phyloP scores from a whole-genome alignment of 352 stramenopile species.

The Phytophthora cactorum region DNA sequence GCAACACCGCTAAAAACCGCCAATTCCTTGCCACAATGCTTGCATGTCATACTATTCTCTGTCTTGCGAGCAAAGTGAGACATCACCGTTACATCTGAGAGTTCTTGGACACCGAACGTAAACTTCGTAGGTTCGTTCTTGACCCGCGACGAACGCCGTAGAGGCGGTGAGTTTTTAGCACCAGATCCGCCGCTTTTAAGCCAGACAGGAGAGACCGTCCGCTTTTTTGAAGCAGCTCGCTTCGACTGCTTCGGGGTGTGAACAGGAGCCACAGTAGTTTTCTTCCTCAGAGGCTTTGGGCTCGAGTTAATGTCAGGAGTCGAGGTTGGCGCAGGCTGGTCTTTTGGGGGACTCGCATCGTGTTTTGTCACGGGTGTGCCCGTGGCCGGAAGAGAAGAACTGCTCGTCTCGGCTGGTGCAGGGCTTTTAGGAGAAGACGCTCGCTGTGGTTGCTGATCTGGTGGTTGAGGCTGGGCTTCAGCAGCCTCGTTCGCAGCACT shows the following conservation, averaged over 20 bases:
- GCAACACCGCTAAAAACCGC: slow-evolving; percentile 10
- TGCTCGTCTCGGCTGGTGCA: neutral
- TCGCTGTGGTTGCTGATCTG: neutral
- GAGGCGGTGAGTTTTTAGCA: neutral
- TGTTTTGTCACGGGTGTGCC: neutral
- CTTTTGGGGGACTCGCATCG: neutral
- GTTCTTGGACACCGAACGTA: neutral
- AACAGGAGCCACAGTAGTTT: neutral
- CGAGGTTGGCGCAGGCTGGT: neutral
- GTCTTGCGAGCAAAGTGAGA: slow-evolving; percentile 16
- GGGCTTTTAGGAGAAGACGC: neutral
- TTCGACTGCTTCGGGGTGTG: slow-evolving; percentile 19
- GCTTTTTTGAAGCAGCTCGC: slow-evolving; percentile 17
- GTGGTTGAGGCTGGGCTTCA: neutral
- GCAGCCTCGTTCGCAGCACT: neutral
- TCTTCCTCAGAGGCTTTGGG: neutral
- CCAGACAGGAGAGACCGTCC: slow-evolving; percentile 1
- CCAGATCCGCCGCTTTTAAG: neutral
- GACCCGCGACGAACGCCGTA: slow-evolving; percentile 27
- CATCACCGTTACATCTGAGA: slow-evolving; percentile 8
- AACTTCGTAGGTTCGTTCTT: slow-evolving; percentile 19
- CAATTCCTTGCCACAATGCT: slow-evolving; percentile 26
- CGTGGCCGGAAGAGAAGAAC: neutral
- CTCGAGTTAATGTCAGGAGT: neutral
- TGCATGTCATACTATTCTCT: slow-evolving; percentile 17